Percentiles rank a stretch among this genome's conserved stretches.
Evolutionary conservation across 1,139 yeast genomes (phyloP).

Genomic region (Nakaseomyces glabratus): DNA sequence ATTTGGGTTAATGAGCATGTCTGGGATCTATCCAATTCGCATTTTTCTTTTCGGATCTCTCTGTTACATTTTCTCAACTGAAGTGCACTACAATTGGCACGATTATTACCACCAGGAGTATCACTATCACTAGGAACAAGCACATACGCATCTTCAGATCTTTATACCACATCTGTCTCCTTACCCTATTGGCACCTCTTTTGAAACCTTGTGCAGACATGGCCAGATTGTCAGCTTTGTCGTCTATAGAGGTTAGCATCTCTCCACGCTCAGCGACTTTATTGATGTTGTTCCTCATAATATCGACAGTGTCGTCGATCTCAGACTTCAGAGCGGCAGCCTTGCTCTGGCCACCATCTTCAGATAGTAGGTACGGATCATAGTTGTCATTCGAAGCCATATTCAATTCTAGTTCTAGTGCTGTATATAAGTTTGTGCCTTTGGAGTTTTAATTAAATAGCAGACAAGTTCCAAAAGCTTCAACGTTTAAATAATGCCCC

Average conservation of each 20-base stretch:
- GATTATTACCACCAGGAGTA: constrained; percentile 76
- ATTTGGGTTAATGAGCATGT: no score
- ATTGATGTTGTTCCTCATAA: constrained; percentile 95
- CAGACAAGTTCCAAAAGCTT: no score
- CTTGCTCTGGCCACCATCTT: neutral
- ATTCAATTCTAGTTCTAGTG: no score
- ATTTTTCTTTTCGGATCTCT: no score
- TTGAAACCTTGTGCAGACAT: constrained; percentile 93
- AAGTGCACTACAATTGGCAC: constrained; percentile 93
- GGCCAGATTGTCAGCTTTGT: constrained; percentile 88
- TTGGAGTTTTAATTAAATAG: no score
- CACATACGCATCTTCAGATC: constrained; percentile 96
- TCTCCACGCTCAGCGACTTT: constrained; percentile 94
- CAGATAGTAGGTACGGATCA: constrained; percentile 4
- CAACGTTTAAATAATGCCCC: no score
- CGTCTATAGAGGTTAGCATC: constrained; percentile 84
- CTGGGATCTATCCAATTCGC: no score
- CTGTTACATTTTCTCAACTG: constrained; percentile 34
- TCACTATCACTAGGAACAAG: constrained; percentile 67
- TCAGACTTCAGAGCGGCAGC: constrained; percentile 33
- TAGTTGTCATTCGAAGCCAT: no score
- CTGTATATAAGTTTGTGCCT: no score
- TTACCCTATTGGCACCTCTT: constrained; percentile 92
- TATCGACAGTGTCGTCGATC: constrained; percentile 94
- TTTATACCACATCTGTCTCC: constrained; percentile 99